These are phyloP conservation scores for Trichoderma citrinoviride DNA, from an alignment of 2,329 filamentous ascomycete genomes.

Conservation along the genomic window DNA sequence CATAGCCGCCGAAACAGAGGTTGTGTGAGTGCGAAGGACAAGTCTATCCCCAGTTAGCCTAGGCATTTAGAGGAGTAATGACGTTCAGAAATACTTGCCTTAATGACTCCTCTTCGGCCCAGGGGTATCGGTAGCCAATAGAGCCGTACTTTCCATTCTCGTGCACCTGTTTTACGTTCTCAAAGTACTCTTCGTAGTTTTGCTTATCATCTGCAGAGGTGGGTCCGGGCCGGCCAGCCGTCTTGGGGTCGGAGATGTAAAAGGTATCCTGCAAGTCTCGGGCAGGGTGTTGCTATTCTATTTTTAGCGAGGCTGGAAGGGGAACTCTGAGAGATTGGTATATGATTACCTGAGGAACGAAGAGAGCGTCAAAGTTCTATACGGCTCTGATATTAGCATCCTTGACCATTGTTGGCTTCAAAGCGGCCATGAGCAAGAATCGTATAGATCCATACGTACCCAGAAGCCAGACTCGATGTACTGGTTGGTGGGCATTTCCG, in stretches of 20 bases:
- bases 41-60: slow-evolving; percentile 41
- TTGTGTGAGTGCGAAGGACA: slow-evolving; percentile 94
- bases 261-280: slow-evolving; percentile 98
- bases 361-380: slow-evolving; percentile 88
- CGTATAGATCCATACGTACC: slow-evolving; percentile 33
- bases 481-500: slow-evolving; percentile 93
- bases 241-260: slow-evolving; percentile 87
- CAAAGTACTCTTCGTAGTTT: slow-evolving; percentile 83
- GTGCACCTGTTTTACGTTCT: slow-evolving; percentile 83
- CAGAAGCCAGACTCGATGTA: slow-evolving; percentile 98
- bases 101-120: slow-evolving; percentile 81
- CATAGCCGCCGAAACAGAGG: slow-evolving; percentile 85
- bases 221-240: slow-evolving; percentile 65
- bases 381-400: neutral
- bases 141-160: slow-evolving; percentile 90
- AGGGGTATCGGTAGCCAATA: slow-evolving; percentile 94
- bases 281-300: slow-evolving; percentile 75
- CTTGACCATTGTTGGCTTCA: too few species aligned
- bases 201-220: slow-evolving; percentile 52
- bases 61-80: too few species aligned
- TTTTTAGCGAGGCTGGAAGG: neutral
- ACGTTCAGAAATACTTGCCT: slow-evolving; percentile 36
- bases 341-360: slow-evolving; percentile 67
- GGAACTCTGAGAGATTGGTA: rapidly evolving
- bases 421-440: neutral